Base-by-base conservation (phyloP, 139 green algal genomes). In the Tetradesmus lagerheimii region DNA sequence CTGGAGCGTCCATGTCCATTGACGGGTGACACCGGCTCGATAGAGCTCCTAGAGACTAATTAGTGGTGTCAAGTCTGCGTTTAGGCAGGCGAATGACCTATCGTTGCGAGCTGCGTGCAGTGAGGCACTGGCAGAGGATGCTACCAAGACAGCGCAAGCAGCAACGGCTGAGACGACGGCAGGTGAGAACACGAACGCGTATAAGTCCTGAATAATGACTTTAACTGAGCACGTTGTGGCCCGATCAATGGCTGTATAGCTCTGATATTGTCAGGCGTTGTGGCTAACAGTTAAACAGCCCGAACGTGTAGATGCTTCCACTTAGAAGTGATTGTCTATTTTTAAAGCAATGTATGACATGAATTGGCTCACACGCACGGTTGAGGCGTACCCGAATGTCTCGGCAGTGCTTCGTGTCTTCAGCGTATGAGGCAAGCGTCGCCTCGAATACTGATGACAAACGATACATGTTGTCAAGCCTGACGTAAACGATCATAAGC, bases 1-100 rank as follows among this genome's bases (percentile, higher is more conserved):
- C 50, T 64, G 50, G 50, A 64, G 50, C 78, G 39, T 84, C 80
- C 80, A 86, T 86, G 29, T 77, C n/a, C 25, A 35, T 35, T 27
- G 18, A 35, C 66, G 66, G 66, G 66, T 77, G 66, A 77, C 66
- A 64, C 66, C 66, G 37, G 66, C 66, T 14, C 29, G 27, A 34
- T 12, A 77, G 3, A 14, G 66, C 66, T 16, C 14, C 50, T 64
- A 64, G 0, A 27, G 15, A 25, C 50, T 64, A 25, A 64, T 27
- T 27, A 64, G 3, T 4, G 14, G 15, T 2, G 12, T 64, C 15
- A 27, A 64, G 20, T 5, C 50, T 25, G 50, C 50, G 50, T 64
- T 25, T 14, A 77, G 29, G 66, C 29, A 3, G 66, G 6, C 23
- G 66, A 34, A 15, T 38, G 66, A 27, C 66, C 66, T 77, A 35